Base-by-base conservation (phyloP, 352 stramenopile genomes). In the Phytophthora hibernalis region DNA sequence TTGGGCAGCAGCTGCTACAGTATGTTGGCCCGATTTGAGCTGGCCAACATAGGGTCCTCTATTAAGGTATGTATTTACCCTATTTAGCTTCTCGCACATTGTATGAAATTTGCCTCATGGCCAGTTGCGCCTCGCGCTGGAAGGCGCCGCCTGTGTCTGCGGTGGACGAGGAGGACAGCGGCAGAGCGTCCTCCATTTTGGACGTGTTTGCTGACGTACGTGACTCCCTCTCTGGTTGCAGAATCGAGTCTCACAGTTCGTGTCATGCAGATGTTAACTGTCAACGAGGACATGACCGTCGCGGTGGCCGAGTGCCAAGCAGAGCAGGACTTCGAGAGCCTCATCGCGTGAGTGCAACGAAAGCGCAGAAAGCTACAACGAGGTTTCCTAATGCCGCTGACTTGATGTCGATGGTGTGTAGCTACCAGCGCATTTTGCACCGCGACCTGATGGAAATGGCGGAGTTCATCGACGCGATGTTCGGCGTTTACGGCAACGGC, bases 361-460 rank as follows among this genome's bases (percentile, higher is more conserved):
- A 7, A 1, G 24, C 24, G 9, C 9, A 31, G 2, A 31, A 31
- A 31, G 11, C 28, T 33, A 9, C 28, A 33, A 12, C 11, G 8
- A 12, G 5, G 1, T 33, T 8, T 2, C 3, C 28, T 33, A 33
- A 1, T 33, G 28, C 28, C 30, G 30, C 16, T 73, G 24, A 75
- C 59, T 54, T 53, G 56, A 51, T 55, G 35, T 6, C 43, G 38
- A 43, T 59, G 16, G 0, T 51, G 42, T 42, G 38, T 24, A 92
- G 82, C 2, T 91, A 92, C 56, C 85, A 94, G 66, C 80, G 77
- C 6, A 76, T 92, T 40, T 55, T 94, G 43, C 85, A 94, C 49
- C 80, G 79, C 24, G 84, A 92, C 44, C 56, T 94, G 30, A 80
- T 94, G 68, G 85, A 94, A 42, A 94, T 94, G 85, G 82, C 85